Conservation (phyloP, 192 early-diverging fungal genomes). For the Podochytrium sp. region DNA sequence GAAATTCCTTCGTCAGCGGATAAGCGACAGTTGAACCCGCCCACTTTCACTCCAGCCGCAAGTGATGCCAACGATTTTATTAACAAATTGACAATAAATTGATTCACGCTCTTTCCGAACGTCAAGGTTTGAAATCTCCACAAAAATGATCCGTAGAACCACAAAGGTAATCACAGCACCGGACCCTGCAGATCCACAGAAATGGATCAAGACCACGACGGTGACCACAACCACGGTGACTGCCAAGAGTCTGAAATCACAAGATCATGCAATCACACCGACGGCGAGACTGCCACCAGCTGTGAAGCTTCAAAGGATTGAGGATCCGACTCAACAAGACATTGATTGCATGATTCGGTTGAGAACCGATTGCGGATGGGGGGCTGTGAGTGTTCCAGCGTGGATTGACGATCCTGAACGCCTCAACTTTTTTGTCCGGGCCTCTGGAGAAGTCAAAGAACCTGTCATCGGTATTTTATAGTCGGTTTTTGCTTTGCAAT, state of each 20-base stretch:
- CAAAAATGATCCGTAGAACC: background rate
- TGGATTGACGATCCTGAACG: background rate
- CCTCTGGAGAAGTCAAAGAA: background rate
- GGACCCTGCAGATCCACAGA: background rate
- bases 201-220: background rate
- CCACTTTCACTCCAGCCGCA: background rate
- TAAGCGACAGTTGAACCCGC: too few relatives aligned
- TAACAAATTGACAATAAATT: too few relatives aligned
- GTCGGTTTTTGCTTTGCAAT: background rate
- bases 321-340: background rate
- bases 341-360: background rate
- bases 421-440: background rate
- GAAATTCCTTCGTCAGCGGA: too few relatives aligned
- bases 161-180: background rate
- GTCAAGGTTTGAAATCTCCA: background rate
- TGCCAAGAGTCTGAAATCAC: background rate
- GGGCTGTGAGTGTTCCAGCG: background rate
- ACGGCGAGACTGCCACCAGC: background rate
- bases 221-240: background rate
- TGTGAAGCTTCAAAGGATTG: background rate
- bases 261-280: background rate
- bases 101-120: too few relatives aligned
- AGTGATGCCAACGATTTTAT: background rate
- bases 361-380: background rate
- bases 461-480: background rate